Evolutionary conservation across 2,329 filamentous ascomycete genomes (phyloP).

Genomic region (Domatiomyces globalis): DNA sequence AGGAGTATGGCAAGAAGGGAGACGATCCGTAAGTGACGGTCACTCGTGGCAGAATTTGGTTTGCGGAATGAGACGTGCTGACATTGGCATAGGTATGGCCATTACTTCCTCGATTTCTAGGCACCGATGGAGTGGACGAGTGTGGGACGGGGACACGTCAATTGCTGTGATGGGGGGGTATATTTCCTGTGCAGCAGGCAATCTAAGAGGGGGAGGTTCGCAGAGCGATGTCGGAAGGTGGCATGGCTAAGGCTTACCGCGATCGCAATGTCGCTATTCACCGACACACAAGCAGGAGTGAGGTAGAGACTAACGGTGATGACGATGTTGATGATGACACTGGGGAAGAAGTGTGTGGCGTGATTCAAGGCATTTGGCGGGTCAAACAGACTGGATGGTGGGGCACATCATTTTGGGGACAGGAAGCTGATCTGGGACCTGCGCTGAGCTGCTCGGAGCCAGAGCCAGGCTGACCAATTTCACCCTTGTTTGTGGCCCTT

Average conservation of each 20-base stretch:
- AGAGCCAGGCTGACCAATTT: not conserved
- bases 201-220: not conserved
- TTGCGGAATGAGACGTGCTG: constrained; percentile 2
- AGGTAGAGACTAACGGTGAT: not conserved
- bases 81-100: constrained; percentile 44
- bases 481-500: not conserved
- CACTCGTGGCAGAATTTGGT: not conserved
- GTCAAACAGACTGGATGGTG: not conserved
- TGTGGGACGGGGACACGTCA: not conserved
- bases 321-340: not conserved
- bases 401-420: not conserved
- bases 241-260: not conserved
- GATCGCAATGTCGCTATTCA: not conserved
- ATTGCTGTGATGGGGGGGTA: not conserved
- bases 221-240: not conserved
- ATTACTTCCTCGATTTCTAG: constrained; percentile 63
- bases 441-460: not conserved
- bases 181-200: not conserved
- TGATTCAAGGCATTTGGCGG: not conserved
- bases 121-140: constrained; percentile 14
- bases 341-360: not conserved
- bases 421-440: not conserved
- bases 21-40: constrained; percentile 64
- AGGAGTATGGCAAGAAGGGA: constrained; percentile 68
- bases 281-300: no score